phyloP scores from a whole-genome alignment of 345 rosid species.

The Acer saccharum region DNA sequence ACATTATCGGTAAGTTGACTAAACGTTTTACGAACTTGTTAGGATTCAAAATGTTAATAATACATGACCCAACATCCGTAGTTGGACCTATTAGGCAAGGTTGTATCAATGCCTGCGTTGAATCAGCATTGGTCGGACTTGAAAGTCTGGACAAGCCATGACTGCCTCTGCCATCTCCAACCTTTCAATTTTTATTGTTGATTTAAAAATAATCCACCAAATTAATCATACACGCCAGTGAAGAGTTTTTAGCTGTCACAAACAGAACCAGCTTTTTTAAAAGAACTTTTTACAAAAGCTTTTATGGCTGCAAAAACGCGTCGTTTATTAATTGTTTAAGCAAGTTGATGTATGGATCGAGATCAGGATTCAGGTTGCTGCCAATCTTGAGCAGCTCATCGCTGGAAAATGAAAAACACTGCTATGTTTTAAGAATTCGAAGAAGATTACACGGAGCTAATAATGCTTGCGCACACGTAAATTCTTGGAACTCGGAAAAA shows the following conservation, averaged over 20 bases:
- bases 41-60: too few relatives aligned
- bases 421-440: neutral
- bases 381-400: neutral
- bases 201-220: neutral
- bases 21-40: neutral
- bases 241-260: neutral
- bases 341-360: neutral
- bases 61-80: neutral
- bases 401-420: constrained; percentile 2
- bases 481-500: constrained; percentile 3
- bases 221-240: constrained; percentile 8
- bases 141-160: neutral
- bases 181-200: neutral
- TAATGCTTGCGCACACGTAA: neutral
- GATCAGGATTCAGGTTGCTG: neutral
- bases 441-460: constrained; percentile 10
- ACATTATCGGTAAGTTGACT: too few relatives aligned
- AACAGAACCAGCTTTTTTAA: neutral
- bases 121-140: neutral
- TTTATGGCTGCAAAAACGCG: neutral
- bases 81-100: neutral
- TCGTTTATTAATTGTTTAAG: neutral
- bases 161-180: neutral
- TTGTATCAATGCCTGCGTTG: neutral
- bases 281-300: neutral